These are phyloP conservation scores for Baeospora myosura DNA, from an alignment of 1,284 basidiomycete genomes.

Conservation along the genomic window DNA sequence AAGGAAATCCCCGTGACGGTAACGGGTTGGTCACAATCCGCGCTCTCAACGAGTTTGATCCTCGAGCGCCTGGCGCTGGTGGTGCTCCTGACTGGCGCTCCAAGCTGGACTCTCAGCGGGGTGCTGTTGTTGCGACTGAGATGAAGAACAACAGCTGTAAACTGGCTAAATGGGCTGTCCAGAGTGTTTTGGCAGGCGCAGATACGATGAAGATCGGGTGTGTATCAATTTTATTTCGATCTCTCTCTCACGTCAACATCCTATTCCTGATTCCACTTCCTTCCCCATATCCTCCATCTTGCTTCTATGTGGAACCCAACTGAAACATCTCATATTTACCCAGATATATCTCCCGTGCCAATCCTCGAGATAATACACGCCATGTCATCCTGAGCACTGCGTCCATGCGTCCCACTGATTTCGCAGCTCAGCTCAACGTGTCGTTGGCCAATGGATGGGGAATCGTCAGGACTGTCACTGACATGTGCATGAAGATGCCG, in stretches of 20 bases:
- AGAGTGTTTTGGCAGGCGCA: conserved; percentile 92
- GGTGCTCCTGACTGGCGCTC: conserved; percentile 96
- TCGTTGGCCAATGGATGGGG: conserved; percentile 97
- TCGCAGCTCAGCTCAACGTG: conserved; percentile 93
- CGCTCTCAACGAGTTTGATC: conserved; percentile 95
- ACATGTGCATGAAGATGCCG: conserved; percentile 89
- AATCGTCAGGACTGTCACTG: conserved; percentile 90
- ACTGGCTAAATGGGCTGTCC: conserved; percentile 95
- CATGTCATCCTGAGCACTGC: conserved; percentile 95
- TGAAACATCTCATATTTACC: conserved; percentile 6
- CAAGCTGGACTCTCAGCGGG: conserved; percentile 93
- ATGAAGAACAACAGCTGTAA: conserved; percentile 99
- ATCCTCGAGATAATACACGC: conserved; percentile 89
- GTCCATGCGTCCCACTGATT: conserved; percentile 90
- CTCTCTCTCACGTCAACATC: conserved; percentile 5
- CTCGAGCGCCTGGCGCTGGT: conserved; percentile 84
- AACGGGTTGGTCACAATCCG: conserved; percentile 87
- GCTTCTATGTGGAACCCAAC: no score
- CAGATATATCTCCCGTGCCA: conserved; percentile 89
- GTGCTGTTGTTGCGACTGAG: conserved; percentile 97
- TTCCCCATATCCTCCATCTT: no score
- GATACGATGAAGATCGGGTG: conserved; percentile 98
- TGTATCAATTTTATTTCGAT: conserved; percentile 21
- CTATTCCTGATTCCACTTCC: no score
- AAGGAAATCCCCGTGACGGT: conserved; percentile 61